Conservation (phyloP, 495 filamentous ascomycete species). For the Aspergillus biplanus region DNA sequence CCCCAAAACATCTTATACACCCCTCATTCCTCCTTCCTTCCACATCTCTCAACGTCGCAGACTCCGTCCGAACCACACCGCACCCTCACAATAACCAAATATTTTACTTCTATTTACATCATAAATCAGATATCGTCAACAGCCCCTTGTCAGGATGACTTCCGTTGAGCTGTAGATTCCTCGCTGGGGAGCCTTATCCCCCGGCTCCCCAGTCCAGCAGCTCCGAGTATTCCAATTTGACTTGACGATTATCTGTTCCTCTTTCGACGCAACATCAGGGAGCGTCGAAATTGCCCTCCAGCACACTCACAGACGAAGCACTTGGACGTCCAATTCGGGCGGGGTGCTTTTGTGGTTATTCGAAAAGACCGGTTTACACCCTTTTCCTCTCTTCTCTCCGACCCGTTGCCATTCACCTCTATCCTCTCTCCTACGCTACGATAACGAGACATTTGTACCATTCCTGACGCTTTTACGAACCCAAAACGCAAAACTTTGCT, state of each 20-base stretch:
- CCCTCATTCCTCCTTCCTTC: constrained; percentile 28
- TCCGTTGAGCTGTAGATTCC: constrained; percentile 93
- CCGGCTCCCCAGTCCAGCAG: constrained; percentile 78
- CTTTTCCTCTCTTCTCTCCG: constrained; percentile 18
- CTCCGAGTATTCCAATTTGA: constrained; percentile 75
- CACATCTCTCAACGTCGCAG: constrained; percentile 27
- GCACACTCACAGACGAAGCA: constrained; percentile 47
- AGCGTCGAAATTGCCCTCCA: constrained; percentile 53
- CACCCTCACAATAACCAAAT: constrained; percentile 27
- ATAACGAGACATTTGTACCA: constrained; percentile 12
- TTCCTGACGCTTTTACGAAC: constrained; percentile 23
- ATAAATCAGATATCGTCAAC: constrained; percentile 75
- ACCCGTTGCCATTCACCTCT: constrained; percentile 18
- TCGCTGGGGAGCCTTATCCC: constrained; percentile 73
- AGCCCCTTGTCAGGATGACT: constrained; percentile 77
- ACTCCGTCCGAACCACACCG: constrained; percentile 41
- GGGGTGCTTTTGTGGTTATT: constrained; percentile 42
- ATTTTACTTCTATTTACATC: constrained; percentile 31
- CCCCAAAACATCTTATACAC: constrained; percentile 32
- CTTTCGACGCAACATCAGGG: constrained; percentile 54
- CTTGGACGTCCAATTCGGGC: constrained; percentile 42
- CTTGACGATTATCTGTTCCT: constrained; percentile 76
- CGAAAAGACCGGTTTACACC: constrained; percentile 24
- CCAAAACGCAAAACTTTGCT: constrained; percentile 13
- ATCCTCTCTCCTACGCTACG: constrained; percentile 15